Conservation (phyloP, 2,329 filamentous ascomycete species). For the Camillea tinctor region DNA sequence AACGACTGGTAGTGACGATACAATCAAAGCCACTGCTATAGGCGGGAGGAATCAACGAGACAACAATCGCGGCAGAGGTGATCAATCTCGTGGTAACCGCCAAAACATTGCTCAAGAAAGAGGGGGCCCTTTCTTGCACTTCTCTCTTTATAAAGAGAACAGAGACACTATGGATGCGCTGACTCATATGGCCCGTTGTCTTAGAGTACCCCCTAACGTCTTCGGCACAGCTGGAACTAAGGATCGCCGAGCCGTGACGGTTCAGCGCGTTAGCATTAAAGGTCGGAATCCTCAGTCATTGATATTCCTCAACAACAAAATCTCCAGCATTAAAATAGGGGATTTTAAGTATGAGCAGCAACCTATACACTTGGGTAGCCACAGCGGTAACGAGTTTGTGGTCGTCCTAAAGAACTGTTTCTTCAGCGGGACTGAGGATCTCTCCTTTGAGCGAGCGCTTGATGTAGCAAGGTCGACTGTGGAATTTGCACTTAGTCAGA, state of each 20-base stretch:
- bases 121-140: slow-evolving; percentile 80
- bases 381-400: slow-evolving; percentile 87
- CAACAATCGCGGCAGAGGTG: slow-evolving; percentile 25
- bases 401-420: slow-evolving; percentile 87
- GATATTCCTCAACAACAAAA: slow-evolving; percentile 60
- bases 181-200: slow-evolving; percentile 69
- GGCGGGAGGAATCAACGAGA: slow-evolving; percentile 28
- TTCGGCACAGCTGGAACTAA: slow-evolving; percentile 84
- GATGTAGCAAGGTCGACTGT: slow-evolving; percentile 49
- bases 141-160: slow-evolving; percentile 94
- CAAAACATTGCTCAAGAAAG: slow-evolving; percentile 24
- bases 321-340: slow-evolving; percentile 66
- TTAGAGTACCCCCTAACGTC: slow-evolving; percentile 72
- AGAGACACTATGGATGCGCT: slow-evolving; percentile 94
- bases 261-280: slow-evolving; percentile 72
- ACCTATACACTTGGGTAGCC: slow-evolving; percentile 76
- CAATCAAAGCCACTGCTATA: slow-evolving; percentile 58
- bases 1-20: slow-evolving; percentile 55
- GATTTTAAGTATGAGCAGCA: slow-evolving; percentile 76
- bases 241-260: slow-evolving; percentile 82
- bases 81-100: slow-evolving; percentile 21
- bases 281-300: slow-evolving; percentile 57
- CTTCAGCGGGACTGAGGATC: slow-evolving; percentile 47
- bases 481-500: slow-evolving; percentile 60
- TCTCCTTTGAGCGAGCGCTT: slow-evolving; percentile 48